Evolutionary conservation across 2,329 filamentous ascomycete species (phyloP), one percentile per base, ranked within the genome.

Genomic region (Trichophyton schoenleinii): DNA sequence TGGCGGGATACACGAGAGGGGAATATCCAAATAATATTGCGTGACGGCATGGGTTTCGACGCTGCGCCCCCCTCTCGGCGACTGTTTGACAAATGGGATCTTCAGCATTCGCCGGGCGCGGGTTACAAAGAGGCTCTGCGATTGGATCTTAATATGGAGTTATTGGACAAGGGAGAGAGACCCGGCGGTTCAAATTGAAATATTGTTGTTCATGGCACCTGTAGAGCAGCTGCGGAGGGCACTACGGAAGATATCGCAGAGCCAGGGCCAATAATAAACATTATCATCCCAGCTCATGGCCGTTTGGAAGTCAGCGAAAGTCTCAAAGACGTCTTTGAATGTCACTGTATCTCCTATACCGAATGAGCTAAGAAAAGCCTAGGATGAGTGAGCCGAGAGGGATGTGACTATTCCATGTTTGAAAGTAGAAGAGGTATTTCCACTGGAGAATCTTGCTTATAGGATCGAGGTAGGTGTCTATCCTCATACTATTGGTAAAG

Each of bases 181-280:
- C 20, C 8, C 46, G n/a, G 25, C 25, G 46, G 46, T 52, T 52
- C 9, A 15, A 22, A 52, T 31, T 52, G 20, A 52, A 52, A 52
- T 52, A 22, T 8, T 25, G 20, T 8, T 25, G 20, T 52, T n/a
- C 20, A 7, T 25, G 22, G 2, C 46, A 25, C 8, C 13, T 9
- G 25, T 18, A 25, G 18, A 18, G 46, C 8, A 11, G 25, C 8
- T 22, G 46, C 8, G 46, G 18, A 49, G 46, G 46, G 9, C 28
- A 22, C 9, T 8, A 49, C 28, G 28, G 28, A 31, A 31, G 28
- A 31, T 34, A 18, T 44, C 25, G 15, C 38, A 15, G 20, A 63
- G 57, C 62, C 62, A 60, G 7, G 57, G 60, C 38, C 49, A 62
- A 28, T 63, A 63, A 18, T 63, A 63, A 18, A 48, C 57, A 1